Evolutionary conservation across 2,329 filamentous ascomycete genomes (phyloP), one percentile per base, ranked within the genome.

Genomic region (Penicillium sp.): DNA sequence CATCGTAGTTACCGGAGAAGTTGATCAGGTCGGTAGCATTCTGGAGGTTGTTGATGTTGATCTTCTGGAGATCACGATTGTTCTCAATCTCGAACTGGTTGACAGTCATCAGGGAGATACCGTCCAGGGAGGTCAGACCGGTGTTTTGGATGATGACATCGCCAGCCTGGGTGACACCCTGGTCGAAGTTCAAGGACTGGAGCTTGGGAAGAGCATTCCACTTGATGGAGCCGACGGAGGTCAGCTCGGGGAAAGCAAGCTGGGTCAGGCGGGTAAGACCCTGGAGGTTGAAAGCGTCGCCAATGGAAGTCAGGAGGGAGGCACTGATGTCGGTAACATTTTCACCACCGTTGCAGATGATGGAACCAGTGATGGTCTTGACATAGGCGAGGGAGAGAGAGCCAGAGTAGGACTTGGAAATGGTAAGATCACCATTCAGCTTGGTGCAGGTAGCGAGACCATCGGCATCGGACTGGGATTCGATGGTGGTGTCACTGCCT

Each of bases 111-210:
- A 98, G 84, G 76, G 92, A 90, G 76, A 99, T 90, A 73, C 92
- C 93, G 68, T 89, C 83, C 62, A 99, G 85, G 67, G 85, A 87
- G 76, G 82, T 85, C 70, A 99, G 86, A 78, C 89, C 87, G 54
- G 95, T 99, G 83, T 99, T 95, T 79, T 87, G 85, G 76, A 99
- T 93, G 69, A 81, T 79, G 69, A 99, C 85, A 65, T 81, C 84
- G 66, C 80, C 81, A 62, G 91, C 91, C 76, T 87, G 81, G 70
- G 84, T 87, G 71, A 98, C 83, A 79, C 85, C 75, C 82, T 84
- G 73, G 78, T 82, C 79, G 80, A 91, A 90, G 59, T 79, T 80
- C 48, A 91, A 79, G 37, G 74, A 71, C 71, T 85, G 82, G 42
- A 91, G 81, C 66, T 82, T 81, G 64, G 88, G 88, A 45, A 97